These are phyloP conservation scores for Chrysopogon serrulatus DNA, from an alignment of 176 grass and related monocot species.

Conservation along the genomic window DNA sequence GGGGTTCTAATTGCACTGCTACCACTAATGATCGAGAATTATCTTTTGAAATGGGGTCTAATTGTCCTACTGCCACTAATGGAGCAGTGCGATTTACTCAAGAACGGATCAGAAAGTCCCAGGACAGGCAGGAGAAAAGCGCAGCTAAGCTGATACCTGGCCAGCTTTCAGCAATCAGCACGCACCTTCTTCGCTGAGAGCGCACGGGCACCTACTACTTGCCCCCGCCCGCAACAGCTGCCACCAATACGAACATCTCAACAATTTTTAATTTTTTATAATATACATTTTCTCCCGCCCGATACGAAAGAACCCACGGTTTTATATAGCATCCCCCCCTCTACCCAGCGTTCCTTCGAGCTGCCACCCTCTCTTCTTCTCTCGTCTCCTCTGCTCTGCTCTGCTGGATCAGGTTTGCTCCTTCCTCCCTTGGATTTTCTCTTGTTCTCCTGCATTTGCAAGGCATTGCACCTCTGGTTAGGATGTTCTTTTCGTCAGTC, in stretches of 20 bases:
- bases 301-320: slow-evolving; percentile 19
- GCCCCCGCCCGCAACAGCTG: slow-evolving; percentile 28
- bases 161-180: slow-evolving; percentile 20
- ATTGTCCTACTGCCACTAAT: slow-evolving; percentile 25
- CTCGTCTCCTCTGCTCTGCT: slow-evolving; percentile 7
- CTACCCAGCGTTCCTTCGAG: slow-evolving; percentile 7
- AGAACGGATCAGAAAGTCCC: slow-evolving; percentile 13
- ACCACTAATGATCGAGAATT: not conserved
- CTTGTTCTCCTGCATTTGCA: not conserved
- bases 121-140: slow-evolving; percentile 9
- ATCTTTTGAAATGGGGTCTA: not conserved
- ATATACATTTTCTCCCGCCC: slow-evolving; percentile 9
- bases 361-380: slow-evolving; percentile 16
- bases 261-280: not conserved
- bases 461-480: not conserved
- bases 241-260: slow-evolving; percentile 33
- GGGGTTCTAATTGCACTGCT: not conserved
- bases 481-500: not conserved
- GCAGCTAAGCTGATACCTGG: slow-evolving; percentile 23
- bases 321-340: slow-evolving; percentile 37
- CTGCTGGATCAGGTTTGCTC: slow-evolving; percentile 36
- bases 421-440: not conserved
- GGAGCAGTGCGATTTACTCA: slow-evolving; percentile 52
- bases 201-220: slow-evolving; percentile 32
- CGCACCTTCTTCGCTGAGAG: slow-evolving; percentile 36